Evolutionary conservation across 331 rosid genomes (phyloP), one percentile per base, ranked within the genome.

Genomic region (Acacia concinna): DNA sequence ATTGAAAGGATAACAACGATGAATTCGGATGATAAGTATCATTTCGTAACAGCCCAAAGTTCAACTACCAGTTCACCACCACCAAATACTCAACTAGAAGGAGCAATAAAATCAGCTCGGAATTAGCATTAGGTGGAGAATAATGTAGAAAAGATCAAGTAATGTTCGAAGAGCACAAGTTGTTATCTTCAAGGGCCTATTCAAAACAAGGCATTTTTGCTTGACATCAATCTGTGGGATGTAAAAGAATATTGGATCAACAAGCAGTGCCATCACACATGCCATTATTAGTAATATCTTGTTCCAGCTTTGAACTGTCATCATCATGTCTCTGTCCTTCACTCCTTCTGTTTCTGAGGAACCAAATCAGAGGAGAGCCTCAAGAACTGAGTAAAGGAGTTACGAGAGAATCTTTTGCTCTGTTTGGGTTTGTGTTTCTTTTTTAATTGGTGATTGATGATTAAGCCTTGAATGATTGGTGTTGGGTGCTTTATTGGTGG

Each of bases 221-320:
- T 23, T 0, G 3, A 9, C 73, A 30, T 82, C 66, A 3, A 91
- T 76, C 74, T 81, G 89, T 10, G 91, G 90, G 56, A 87, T 79
- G 88, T 94, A 94, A 64, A 90, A 88, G 86, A 94, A 92, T 59
- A 94, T 56, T 0, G 98, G 97, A 80, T 94, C 98, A 76, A 92
- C 79, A 41, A 90, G 86, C 25, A 91, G 78, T 32, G 97, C 92
- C 69, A 90, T 23, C 25, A 91, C 86, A 90, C 96, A 91, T 7
- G 96, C 79, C 68, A 87, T 37, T n/a, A n/a, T n/a, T 73, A 89
- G 90, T 81, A 92, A 88, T 77, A 91, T 86, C 80, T 89, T 94
- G 79, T 94, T 94, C 97, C 97, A 92, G 31, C 17, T 64, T 80
- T 88, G 93, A 87, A 91, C 7, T 52, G 63, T 73, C 68, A 72